Conservation (phyloP, 208 protist species). For the Trichomonas tenax region DNA sequence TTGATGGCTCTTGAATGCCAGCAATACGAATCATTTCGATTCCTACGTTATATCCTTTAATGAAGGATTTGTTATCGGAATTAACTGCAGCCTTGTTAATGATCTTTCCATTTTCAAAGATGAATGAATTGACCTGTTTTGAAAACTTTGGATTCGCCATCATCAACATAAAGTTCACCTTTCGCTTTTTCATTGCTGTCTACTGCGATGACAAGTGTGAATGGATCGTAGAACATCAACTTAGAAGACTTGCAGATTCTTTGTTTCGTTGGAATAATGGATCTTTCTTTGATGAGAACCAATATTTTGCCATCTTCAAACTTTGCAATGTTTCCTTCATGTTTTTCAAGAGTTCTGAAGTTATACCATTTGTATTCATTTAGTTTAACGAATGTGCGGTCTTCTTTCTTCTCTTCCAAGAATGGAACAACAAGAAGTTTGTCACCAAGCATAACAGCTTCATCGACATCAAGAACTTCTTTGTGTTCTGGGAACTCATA, state of each 20-base stretch:
- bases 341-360: slow-evolving; percentile 53
- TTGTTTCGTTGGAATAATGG: slow-evolving; percentile 68
- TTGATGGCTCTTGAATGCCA: neutral
- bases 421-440: slow-evolving; percentile 67
- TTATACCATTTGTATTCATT: slow-evolving; percentile 30
- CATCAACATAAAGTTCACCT: slow-evolving; percentile 34
- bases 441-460: slow-evolving; percentile 64
- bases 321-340: neutral
- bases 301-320: slow-evolving; percentile 50
- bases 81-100: no score
- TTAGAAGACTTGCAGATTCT: slow-evolving; percentile 60
- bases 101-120: neutral
- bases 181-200: slow-evolving; percentile 18
- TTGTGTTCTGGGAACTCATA: slow-evolving; percentile 60
- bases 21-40: neutral
- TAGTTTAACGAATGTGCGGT: slow-evolving; percentile 26
- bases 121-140: neutral
- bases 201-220: slow-evolving; percentile 41
- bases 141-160: slow-evolving; percentile 27
- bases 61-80: neutral
- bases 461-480: slow-evolving; percentile 45
- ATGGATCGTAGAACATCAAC: slow-evolving; percentile 54
- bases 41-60: neutral
- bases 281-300: slow-evolving; percentile 69
- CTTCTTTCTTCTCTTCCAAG: slow-evolving; percentile 37